Percentiles rank a stretch among this genome's conserved stretches.
Conservation (phyloP, 164 flowering plant genomes). For the Nymphaea thermarum region DNA sequence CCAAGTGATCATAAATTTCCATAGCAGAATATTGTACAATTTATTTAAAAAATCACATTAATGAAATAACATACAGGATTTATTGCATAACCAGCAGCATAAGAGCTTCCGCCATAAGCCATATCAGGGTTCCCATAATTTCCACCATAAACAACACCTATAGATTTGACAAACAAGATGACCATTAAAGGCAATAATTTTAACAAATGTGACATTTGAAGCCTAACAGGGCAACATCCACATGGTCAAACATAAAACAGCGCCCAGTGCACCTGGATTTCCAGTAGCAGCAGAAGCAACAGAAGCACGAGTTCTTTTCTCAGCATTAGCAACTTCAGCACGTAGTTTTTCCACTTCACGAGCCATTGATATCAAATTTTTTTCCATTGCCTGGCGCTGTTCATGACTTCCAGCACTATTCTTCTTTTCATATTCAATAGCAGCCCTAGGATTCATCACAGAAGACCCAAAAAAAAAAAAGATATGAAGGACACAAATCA, state of each 20-base stretch:
- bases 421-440: constrained; percentile 91
- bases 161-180: not conserved
- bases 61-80: constrained; percentile 35
- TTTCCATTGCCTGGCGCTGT: constrained; percentile 88
- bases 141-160: constrained; percentile 48
- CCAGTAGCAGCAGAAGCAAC: constrained; percentile 54
- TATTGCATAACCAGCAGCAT: constrained; percentile 57
- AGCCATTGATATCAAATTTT: constrained; percentile 80
- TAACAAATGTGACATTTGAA: not conserved
- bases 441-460: constrained; percentile 36
- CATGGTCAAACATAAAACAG: not conserved
- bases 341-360: constrained; percentile 91
- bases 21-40: not conserved
- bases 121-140: constrained; percentile 57
- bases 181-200: not conserved
- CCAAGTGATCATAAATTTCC: too few species aligned
- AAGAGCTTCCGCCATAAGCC: constrained; percentile 59
- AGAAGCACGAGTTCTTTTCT: constrained; percentile 70
- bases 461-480: not conserved
- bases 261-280: constrained; percentile 25
- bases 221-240: not conserved
- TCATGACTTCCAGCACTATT: constrained; percentile 82
- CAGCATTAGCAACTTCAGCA: constrained; percentile 83
- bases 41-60: not conserved
- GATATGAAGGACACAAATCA: not conserved